phyloP scores from a whole-genome alignment of 164 flowering plant genomes.

The Magnolia officinalis region DNA sequence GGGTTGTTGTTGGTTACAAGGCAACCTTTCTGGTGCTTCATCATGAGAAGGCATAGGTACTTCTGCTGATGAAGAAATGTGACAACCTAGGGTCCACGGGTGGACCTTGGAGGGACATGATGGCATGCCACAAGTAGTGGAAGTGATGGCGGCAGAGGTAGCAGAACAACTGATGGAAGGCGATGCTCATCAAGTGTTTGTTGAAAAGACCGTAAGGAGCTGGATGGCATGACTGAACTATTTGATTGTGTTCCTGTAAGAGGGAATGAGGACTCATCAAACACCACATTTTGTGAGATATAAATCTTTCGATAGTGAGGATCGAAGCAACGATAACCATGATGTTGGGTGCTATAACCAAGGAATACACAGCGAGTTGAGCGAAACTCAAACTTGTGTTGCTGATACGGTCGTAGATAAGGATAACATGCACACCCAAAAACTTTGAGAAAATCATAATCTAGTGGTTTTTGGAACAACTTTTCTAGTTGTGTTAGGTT shows the following conservation, averaged over 20 bases:
- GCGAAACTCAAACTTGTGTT: neutral
- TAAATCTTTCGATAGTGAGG: neutral
- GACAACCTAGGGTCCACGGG: neutral
- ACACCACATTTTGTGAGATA: neutral
- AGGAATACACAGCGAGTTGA: neutral
- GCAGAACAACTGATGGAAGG: neutral
- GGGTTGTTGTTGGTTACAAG: too few relatives aligned
- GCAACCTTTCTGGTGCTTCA: too few relatives aligned
- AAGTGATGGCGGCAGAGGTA: neutral
- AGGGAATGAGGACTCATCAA: neutral
- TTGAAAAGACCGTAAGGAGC: neutral
- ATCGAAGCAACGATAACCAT: neutral
- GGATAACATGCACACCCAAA: neutral
- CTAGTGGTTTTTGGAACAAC: neutral
- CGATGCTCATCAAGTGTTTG: neutral
- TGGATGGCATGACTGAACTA: neutral
- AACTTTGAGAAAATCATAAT: too few relatives aligned
- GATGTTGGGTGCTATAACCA: neutral
- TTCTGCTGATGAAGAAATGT: neutral
- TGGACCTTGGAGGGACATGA: neutral
- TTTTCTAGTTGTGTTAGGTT: neutral
- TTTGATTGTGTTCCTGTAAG: too few relatives aligned
- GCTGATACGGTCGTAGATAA: neutral
- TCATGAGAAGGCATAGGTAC: too few relatives aligned
- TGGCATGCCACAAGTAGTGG: neutral